Evolutionary conservation across 2,329 filamentous ascomycete genomes (phyloP).

Genomic region (Apiospora marii): DNA sequence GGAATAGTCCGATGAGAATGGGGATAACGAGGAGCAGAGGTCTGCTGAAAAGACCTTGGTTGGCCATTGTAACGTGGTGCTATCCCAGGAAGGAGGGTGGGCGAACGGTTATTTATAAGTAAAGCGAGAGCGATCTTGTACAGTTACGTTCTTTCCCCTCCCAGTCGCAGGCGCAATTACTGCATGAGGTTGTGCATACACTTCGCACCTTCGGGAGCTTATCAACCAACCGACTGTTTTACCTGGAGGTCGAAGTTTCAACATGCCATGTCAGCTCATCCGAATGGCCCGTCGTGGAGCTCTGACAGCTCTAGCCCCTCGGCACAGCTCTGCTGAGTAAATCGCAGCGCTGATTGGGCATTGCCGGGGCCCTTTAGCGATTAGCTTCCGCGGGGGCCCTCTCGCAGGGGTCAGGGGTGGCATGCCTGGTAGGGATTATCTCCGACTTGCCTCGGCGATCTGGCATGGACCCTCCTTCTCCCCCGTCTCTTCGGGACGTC

Average conservation of each 20-base stretch:
- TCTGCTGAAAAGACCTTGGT: constrained; percentile 28
- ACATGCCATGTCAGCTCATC: constrained; percentile 29
- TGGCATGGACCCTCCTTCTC: not conserved
- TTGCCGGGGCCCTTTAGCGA: not conserved
- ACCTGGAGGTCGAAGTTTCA: constrained; percentile 18
- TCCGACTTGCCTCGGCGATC: constrained; percentile 24
- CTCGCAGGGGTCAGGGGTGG: not conserved
- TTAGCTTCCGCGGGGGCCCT: constrained; percentile 11
- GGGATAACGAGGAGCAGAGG: constrained; percentile 44
- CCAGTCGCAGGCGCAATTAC: not conserved
- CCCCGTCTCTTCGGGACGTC: not conserved
- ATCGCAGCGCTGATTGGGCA: constrained; percentile 22
- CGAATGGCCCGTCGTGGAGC: constrained; percentile 21
- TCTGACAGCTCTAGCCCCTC: constrained; percentile 19
- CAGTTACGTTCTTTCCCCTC: not conserved
- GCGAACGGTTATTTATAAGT: constrained; percentile 11
- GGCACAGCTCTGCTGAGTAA: constrained; percentile 27
- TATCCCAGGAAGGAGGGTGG: not conserved
- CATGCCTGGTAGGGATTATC: constrained; percentile 1
- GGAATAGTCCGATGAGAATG: constrained; percentile 46
- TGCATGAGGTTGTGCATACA: not conserved
- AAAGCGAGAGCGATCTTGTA: not conserved
- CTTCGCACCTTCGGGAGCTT: constrained; percentile 10
- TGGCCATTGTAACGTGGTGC: constrained; percentile 4
- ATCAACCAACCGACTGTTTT: not conserved